These are phyloP conservation scores for Ciborinia camelliae DNA, from an alignment of 2,329 filamentous ascomycete species.

Conservation along the genomic window DNA sequence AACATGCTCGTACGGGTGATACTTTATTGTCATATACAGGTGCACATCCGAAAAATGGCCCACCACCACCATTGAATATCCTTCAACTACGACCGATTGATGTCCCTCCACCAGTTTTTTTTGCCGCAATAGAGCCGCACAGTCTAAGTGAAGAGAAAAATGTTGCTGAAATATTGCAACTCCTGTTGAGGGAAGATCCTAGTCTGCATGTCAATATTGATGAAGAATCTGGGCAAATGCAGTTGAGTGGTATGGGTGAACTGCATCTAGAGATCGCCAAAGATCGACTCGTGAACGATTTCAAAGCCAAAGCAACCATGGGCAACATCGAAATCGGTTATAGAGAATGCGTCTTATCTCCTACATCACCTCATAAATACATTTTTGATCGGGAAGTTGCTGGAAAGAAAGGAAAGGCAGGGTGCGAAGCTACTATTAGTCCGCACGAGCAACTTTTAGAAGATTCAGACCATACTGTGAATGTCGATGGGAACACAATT, in stretches of 20 bases:
- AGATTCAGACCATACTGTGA: conserved; percentile 43
- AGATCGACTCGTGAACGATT: conserved; percentile 81
- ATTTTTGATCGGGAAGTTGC: conserved; percentile 77
- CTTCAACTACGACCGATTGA: conserved; percentile 84
- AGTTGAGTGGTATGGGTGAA: conserved; percentile 93
- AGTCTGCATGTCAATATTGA: conserved; percentile 82
- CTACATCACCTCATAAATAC: conserved; percentile 55
- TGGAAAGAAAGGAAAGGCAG: conserved; percentile 73
- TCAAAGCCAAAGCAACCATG: conserved; percentile 82
- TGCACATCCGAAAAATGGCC: conserved; percentile 56
- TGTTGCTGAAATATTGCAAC: conserved; percentile 69
- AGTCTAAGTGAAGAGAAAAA: conserved; percentile 76
- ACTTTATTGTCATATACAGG: conserved; percentile 75
- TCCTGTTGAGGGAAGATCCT: conserved; percentile 86
- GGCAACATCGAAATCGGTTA: conserved; percentile 94
- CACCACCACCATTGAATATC: conserved; percentile 65
- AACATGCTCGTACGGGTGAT: conserved; percentile 88
- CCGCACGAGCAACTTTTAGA: conserved; percentile 50
- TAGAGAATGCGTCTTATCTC: conserved; percentile 69
- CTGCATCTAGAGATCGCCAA: conserved; percentile 91
- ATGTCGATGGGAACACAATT: conserved; percentile 70
- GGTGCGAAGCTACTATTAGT: conserved; percentile 65
- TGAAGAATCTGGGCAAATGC: conserved; percentile 87
- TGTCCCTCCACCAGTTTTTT: conserved; percentile 92
- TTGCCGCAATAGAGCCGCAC: conserved; percentile 84